phyloP scores from a whole-genome alignment of 1,139 yeast genomes.

The Yamadazyma diddensiae region DNA sequence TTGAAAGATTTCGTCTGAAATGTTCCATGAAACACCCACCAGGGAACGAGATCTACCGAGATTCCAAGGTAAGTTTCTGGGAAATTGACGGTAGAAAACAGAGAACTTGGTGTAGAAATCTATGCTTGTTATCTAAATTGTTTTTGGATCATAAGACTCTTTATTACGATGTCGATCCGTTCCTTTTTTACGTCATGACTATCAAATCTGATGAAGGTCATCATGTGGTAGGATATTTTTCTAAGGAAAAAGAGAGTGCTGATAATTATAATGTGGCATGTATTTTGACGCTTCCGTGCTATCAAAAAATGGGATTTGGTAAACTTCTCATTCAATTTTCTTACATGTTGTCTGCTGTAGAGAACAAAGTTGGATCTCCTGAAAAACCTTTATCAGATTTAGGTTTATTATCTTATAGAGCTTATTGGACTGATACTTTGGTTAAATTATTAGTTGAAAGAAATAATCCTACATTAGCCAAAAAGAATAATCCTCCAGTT shows the following conservation, averaged over 20 bases:
- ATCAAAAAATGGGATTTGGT: constrained; percentile 94
- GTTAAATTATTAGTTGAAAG: constrained; percentile 70
- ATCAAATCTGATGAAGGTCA: constrained; percentile 84
- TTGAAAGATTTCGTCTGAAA: constrained; percentile 84
- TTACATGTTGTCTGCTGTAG: constrained; percentile 82
- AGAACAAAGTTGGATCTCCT: constrained; percentile 91
- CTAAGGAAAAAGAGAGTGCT: constrained; percentile 94
- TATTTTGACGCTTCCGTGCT: constrained; percentile 91
- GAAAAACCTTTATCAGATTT: constrained; percentile 95
- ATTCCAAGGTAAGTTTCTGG: constrained; percentile 72
- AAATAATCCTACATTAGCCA: constrained; percentile 38
- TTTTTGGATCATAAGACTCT: constrained; percentile 93
- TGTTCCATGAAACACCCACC: constrained; percentile 94
- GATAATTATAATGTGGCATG: constrained; percentile 97
- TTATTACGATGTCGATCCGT: constrained; percentile 97
- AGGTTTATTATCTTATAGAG: constrained; percentile 89
- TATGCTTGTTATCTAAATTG: constrained; percentile 82
- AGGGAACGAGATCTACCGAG: constrained; percentile 95
- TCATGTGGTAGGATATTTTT: constrained; percentile 92
- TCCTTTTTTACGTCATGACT: constrained; percentile 93
- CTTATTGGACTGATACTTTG: constrained; percentile 93
- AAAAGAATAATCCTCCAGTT: constrained; percentile 35
- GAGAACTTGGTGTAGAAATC: constrained; percentile 93
- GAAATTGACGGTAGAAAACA: constrained; percentile 97
- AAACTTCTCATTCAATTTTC: constrained; percentile 88